These are phyloP conservation scores for Drechmeria coniospora DNA, from an alignment of 2,329 filamentous ascomycete species.

Conservation along the genomic window DNA sequence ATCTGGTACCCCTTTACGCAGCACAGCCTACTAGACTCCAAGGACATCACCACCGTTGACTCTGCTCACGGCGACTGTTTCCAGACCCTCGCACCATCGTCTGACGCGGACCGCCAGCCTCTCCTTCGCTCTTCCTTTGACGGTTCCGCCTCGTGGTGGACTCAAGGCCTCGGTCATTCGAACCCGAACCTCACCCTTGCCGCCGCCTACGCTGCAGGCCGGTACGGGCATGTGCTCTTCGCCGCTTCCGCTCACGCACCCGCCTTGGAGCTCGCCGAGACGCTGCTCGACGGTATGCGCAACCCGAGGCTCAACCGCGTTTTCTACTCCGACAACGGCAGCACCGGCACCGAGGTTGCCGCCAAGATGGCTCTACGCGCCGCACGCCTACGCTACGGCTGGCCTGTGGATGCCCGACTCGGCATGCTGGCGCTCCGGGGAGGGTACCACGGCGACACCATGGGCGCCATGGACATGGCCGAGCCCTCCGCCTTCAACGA, in stretches of 20 bases:
- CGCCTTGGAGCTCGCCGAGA: constrained; percentile 52
- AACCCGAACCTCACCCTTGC: constrained; percentile 57
- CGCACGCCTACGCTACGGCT: constrained; percentile 48
- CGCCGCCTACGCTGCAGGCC: constrained; percentile 65
- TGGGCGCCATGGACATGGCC: constrained; percentile 74
- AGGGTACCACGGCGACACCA: constrained; percentile 77
- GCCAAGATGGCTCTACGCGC: constrained; percentile 74
- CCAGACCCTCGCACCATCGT: constrained; percentile 31
- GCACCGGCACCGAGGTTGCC: constrained; percentile 70
- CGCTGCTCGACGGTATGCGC: constrained; percentile 39
- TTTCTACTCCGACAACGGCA: constrained; percentile 75
- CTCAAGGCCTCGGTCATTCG: constrained; percentile 70
- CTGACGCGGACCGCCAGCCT: neutral
- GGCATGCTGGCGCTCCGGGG: constrained; percentile 62
- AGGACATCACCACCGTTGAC: constrained; percentile 60
- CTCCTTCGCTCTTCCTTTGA: constrained; percentile 49
- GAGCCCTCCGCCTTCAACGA: constrained; percentile 67
- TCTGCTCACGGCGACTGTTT: constrained; percentile 70
- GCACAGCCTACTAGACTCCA: constrained; percentile 45
- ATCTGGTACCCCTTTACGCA: constrained; percentile 89
- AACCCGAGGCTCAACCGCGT: constrained; percentile 55
- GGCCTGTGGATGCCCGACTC: constrained; percentile 41
- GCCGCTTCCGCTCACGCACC: constrained; percentile 67
- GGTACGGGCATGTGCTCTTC: constrained; percentile 84
- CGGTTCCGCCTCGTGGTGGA: constrained; percentile 84